Evolutionary conservation across 179 eudicot species (phyloP).

Genomic region (Patellifolia procumbens): DNA sequence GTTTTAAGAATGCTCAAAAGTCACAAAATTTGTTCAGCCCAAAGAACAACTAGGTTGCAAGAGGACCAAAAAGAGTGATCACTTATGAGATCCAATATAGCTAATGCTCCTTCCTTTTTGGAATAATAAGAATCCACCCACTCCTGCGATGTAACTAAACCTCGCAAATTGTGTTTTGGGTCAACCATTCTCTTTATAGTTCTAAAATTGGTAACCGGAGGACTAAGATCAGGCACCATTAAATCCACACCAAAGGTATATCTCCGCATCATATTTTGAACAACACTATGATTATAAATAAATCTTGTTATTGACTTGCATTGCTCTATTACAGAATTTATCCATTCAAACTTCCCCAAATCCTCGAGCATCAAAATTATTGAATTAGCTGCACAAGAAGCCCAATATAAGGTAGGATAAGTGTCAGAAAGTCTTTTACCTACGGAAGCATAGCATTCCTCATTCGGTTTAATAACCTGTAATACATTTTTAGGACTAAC

Average conservation of each 20-base stretch:
- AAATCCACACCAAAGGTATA: constrained; percentile 83
- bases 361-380: constrained; percentile 71
- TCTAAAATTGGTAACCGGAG: constrained; percentile 52
- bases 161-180: constrained; percentile 74
- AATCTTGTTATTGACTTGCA: constrained; percentile 76
- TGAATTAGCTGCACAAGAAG: constrained; percentile 80
- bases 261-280: constrained; percentile 82
- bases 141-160: constrained; percentile 89
- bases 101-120: constrained; percentile 65
- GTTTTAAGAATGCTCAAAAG: constrained; percentile 57
- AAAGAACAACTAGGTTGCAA: constrained; percentile 53
- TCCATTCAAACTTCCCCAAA: constrained; percentile 61
- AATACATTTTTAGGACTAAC: constrained; percentile 70
- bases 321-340: constrained; percentile 56
- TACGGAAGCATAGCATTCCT: constrained; percentile 56
- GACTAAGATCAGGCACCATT: constrained; percentile 60
- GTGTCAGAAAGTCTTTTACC: constrained; percentile 63
- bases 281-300: constrained; percentile 62
- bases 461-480: constrained; percentile 70
- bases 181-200: constrained; percentile 71
- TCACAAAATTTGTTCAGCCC: constrained; percentile 67
- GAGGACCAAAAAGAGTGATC: constrained; percentile 83
- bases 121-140: constrained; percentile 90
- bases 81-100: constrained; percentile 64
- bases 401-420: constrained; percentile 75